A percentile compares a stretch with the other conserved stretches of the same genome.
Evolutionary conservation across 768 basidiomycete genomes (phyloP).

Genomic region (Pleurotus salmoneostramineus): DNA sequence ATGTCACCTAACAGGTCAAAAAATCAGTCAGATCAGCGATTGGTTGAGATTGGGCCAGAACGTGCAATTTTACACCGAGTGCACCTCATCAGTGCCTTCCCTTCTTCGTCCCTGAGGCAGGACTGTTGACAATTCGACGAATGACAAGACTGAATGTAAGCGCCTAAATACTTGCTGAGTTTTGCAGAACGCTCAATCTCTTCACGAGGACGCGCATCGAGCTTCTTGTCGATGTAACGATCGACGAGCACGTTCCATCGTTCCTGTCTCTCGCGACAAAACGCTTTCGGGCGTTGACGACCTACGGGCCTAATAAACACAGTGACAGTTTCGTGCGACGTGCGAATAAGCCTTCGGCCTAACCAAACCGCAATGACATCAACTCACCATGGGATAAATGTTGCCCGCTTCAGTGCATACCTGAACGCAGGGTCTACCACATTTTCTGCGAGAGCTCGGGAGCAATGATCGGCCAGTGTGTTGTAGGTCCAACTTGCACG

Average conservation of each 20-base stretch:
- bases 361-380: not conserved
- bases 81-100: slow-evolving; percentile 2
- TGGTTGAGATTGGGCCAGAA: not conserved
- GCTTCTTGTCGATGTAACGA: slow-evolving; percentile 15
- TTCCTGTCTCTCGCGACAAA: slow-evolving; percentile 4
- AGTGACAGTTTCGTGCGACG: too few species aligned
- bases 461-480: not conserved
- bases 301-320: slow-evolving; percentile 2
- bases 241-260: slow-evolving; percentile 22
- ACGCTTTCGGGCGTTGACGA: slow-evolving; percentile 1
- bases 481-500: not conserved
- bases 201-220: slow-evolving; percentile 10
- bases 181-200: slow-evolving; percentile 20
- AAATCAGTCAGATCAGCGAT: not conserved
- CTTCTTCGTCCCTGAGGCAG: not conserved
- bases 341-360: too few species aligned
- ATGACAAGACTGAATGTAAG: slow-evolving; percentile 3
- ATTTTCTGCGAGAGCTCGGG: not conserved
- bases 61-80: not conserved
- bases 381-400: slow-evolving; percentile 7
- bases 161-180: slow-evolving; percentile 16
- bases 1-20: not conserved
- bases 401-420: slow-evolving; percentile 9
- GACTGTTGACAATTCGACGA: not conserved
- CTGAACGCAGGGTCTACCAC: slow-evolving; percentile 7